Evolutionary conservation across 164 flowering plant species (phyloP), one percentile per base, ranked within the genome.

Genomic region (Magnolia changhungtana): DNA sequence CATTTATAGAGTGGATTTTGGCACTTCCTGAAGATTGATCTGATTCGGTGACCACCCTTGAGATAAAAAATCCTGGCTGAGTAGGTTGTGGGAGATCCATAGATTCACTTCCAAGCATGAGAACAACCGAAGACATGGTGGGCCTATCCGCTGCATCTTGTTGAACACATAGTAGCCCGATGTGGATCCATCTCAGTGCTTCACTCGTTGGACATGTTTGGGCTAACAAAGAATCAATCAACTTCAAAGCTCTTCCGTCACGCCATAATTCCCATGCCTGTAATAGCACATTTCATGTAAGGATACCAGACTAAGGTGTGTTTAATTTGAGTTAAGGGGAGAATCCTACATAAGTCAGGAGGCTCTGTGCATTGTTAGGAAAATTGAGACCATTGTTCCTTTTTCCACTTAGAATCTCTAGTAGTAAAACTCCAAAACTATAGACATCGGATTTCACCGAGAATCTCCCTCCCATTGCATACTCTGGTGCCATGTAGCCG

Each of bases 401-500:
- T 75, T 74, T 71, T 8, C 87, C 85, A 21, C 78, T 84, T 0
- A 84, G 61, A 18, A 83, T 83, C 75, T 86, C 87, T 61, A 86
- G 63, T 2, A 84, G 63, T 16, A 86, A 7, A 7, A 86, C 86
- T 0, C 88, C 88, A 52, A 82, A 86, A 75, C 91, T 87, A 24
- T 79, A 86, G 1, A 86, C 89, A 74, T 88, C 89, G 0, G 88
- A 88, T 58, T 88, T 85, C 14, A 61, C 51, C 0, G 89, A 88
- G 27, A 81, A 85, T 3, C 9, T 58, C 11, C 91, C 89, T 29
- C 79, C 79, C 18, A 78, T 55, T 7, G 78, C 83, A 72, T 84
- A 84, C 65, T 86, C 87, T 1, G 88, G 89, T 19, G 87, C 70
- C 86, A 84, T 86, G 74, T 86, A 86, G 8, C 86, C 88, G 73